These are phyloP conservation scores for Lentinula aciculospora DNA, from an alignment of 768 basidiomycete species.

Conservation along the genomic window DNA sequence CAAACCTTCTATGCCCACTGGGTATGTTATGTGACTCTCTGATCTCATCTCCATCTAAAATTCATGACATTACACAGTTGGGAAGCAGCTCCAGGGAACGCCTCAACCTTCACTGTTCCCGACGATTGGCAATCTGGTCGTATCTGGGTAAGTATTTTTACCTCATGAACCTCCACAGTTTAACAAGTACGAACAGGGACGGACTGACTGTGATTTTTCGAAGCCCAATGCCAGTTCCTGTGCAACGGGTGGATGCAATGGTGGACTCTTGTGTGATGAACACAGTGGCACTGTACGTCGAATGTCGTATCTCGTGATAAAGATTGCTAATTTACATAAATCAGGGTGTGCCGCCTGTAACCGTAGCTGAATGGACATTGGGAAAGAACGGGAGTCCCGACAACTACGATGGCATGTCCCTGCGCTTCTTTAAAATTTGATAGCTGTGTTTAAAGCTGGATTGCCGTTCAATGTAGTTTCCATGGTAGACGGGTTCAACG, in stretches of 20 bases:
- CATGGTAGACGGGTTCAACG: conserved; percentile 43
- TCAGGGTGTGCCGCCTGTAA: conserved; percentile 39
- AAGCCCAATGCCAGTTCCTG: conserved; percentile 54
- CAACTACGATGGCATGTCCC: conserved; percentile 30
- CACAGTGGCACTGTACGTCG: conserved; percentile 38
- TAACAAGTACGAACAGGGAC: conserved; percentile 35
- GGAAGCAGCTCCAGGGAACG: conserved; percentile 21
- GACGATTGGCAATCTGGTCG: conserved; percentile 40
- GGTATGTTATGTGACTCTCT: conserved; percentile 20
- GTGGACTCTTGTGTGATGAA: conserved; percentile 54
- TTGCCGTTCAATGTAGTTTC: conserved; percentile 30
- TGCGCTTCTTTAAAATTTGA: not conserved
- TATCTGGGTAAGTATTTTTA: conserved; percentile 31
- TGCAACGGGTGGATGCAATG: conserved; percentile 62
- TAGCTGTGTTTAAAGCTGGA: not conserved
- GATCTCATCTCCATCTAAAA: not conserved
- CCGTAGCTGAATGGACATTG: conserved; percentile 42
- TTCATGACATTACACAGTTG: conserved; percentile 14
- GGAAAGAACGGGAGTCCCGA: conserved; percentile 21
- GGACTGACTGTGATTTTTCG: conserved; percentile 59
- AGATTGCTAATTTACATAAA: conserved; percentile 6
- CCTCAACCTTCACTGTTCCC: conserved; percentile 36
- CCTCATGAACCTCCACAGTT: not conserved
- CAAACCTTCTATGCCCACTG: conserved; percentile 24
- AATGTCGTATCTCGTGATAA: not conserved